These are phyloP conservation scores for Knoxdaviesia proteae DNA, from an alignment of 2,329 filamentous ascomycete species.

Conservation along the genomic window DNA sequence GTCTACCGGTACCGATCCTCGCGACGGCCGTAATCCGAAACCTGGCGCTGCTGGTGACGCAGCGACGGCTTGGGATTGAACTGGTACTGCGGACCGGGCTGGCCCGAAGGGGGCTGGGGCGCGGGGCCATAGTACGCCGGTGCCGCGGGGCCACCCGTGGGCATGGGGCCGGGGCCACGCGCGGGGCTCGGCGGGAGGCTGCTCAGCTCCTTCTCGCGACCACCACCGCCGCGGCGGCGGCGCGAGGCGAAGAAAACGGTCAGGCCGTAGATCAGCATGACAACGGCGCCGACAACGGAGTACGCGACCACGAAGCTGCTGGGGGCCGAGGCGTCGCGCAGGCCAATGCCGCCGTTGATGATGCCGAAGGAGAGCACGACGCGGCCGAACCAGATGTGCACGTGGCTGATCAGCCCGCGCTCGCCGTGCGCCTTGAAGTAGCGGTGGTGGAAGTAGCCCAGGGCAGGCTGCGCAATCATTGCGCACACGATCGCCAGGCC, in stretches of 20 bases:
- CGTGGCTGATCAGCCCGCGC: slow-evolving; percentile 30
- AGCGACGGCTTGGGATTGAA: no score
- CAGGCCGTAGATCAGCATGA: slow-evolving; percentile 22
- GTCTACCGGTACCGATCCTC: no score
- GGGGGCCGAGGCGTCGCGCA: slow-evolving; percentile 23
- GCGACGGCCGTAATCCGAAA: no score
- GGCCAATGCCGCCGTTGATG: slow-evolving; percentile 41
- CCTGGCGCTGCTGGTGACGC: no score
- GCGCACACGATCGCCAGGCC: slow-evolving; percentile 32
- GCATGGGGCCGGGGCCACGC: no score
- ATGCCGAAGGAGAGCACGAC: slow-evolving; percentile 34
- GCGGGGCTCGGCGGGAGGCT: no score
- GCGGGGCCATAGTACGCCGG: no score
- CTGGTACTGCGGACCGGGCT: no score
- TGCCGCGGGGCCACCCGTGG: no score
- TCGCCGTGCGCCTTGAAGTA: slow-evolving; percentile 24
- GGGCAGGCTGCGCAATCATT: slow-evolving; percentile 33
- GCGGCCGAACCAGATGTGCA: slow-evolving; percentile 43
- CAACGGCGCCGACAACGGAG: slow-evolving; percentile 28
- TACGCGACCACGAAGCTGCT: slow-evolving; percentile 29
- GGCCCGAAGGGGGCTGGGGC: no score
- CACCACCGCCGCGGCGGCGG: no score
- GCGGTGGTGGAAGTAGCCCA: slow-evolving; percentile 36
- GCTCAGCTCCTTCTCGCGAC: no score
- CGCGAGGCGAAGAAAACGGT: slow-evolving; percentile 6